A percentile compares a stretch with the other conserved stretches of the same genome.
Conservation (phyloP, 441 rosid species). For the Euphorbia celastroides region DNA sequence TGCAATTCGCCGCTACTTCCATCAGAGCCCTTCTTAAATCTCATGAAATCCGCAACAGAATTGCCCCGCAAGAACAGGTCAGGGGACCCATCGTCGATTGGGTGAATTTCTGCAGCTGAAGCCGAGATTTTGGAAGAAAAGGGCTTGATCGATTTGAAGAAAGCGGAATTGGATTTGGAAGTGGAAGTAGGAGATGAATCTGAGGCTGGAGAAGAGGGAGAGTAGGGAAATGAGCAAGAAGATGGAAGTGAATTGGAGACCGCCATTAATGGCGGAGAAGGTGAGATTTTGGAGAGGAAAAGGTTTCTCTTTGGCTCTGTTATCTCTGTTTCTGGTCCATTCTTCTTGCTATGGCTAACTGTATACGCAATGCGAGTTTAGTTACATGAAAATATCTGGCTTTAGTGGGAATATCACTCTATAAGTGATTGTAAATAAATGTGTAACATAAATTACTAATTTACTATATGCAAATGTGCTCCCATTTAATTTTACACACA, state of each 20-base stretch:
- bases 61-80: slow-evolving; percentile 46
- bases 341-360: too few species aligned
- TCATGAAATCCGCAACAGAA: slow-evolving; percentile 84
- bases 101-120: slow-evolving; percentile 23
- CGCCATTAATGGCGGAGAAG: not conserved
- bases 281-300: too few species aligned
- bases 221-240: not conserved
- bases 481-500: too few species aligned
- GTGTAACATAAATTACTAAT: too few species aligned
- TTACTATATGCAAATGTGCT: too few species aligned
- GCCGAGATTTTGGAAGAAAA: slow-evolving; percentile 17
- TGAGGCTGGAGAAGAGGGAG: not conserved
- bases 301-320: too few species aligned
- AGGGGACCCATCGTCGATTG: slow-evolving; percentile 34
- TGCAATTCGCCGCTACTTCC: slow-evolving; percentile 54
- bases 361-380: too few species aligned
- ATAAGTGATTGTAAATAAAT: too few species aligned
- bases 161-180: slow-evolving; percentile 21
- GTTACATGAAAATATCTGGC: too few species aligned
- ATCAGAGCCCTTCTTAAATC: slow-evolving; percentile 46
- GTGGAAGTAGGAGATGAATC: slow-evolving; percentile 13
- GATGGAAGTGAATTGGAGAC: not conserved
- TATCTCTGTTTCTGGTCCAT: too few species aligned
- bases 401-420: too few species aligned
- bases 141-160: slow-evolving; percentile 10